Evolutionary conservation across 495 filamentous ascomycete species (phyloP), one percentile per base, ranked within the genome.

Genomic region (Aspergillus asperescens): DNA sequence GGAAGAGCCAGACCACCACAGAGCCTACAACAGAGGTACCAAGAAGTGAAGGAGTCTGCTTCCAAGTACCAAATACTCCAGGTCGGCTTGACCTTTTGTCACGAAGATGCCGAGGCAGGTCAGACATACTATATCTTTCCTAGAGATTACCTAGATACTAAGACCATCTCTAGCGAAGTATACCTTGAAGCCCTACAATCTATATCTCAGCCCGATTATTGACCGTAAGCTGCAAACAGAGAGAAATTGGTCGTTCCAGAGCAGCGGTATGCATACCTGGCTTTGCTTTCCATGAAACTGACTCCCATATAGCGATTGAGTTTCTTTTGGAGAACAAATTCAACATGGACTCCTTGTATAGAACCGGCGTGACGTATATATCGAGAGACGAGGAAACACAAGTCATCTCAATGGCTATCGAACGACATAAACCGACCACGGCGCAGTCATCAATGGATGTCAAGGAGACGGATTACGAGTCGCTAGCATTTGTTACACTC

Each of bases 41-140:
- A 68, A 12, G 81, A 86, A 41, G 70, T 73, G 27, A 88, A 81
- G 62, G 65, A 68, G 22, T 83, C 82, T 2, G 88, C 88, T 2
- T 79, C 87, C 40, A 77, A 74, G 12, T 93, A 83, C 54, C 81
- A 86, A 55, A 74, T 91, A 20, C 65, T 93, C 1, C 89, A 95
- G 62, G 60, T 95, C 38, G 89, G 89, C 1, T 63, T 95, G 48
- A 90, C 86, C 0, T 81, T 82, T 49, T 77, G 81, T 29, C 64
- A 74, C 38, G 81, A 83, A 52, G 77, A 84, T 49, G 44, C 64
- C 12, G 62, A 77, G 1, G 63, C 64, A 41, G 75, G 78, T 74
- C 41, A 61, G 52, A 29, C 27, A 27, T 42, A 23, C 3, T 9
- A 7, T 16, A 19, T 5, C 19, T n/a, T 35, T 35, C 3, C 15